Conservation (phyloP, 2,329 filamentous ascomycete species). For the Calonectria pauciramosa region DNA sequence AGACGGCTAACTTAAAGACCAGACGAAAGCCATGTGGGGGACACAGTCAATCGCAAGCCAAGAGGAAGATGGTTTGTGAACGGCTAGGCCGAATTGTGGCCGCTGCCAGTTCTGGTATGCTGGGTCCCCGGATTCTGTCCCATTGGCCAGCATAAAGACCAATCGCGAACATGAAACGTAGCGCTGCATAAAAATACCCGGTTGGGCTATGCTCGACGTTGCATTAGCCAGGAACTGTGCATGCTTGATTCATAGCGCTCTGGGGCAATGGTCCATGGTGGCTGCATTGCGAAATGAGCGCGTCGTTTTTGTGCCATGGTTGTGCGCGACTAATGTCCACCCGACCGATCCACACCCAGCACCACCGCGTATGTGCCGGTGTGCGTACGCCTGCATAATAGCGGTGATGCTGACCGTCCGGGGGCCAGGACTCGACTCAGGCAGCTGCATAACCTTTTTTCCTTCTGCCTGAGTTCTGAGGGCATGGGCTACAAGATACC, state of each 20-base stretch:
- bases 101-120: constrained; percentile 30
- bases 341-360: constrained; percentile 3
- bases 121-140: constrained; percentile 43
- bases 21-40: constrained; percentile 37
- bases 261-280: constrained; percentile 28
- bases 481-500: constrained; percentile 18
- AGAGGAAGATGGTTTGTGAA: constrained; percentile 38
- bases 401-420: constrained; percentile 29
- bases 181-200: constrained; percentile 49
- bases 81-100: constrained; percentile 43
- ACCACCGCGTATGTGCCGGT: constrained; percentile 20
- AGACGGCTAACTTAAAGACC: constrained; percentile 21
- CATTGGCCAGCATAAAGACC: constrained; percentile 44
- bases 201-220: constrained; percentile 42
- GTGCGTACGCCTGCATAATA: constrained; percentile 27
- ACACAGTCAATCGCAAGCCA: constrained; percentile 33
- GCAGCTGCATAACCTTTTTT: constrained; percentile 34
- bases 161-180: constrained; percentile 51
- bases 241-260: constrained; percentile 35
- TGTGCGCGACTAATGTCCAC: constrained; percentile 11
- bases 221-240: constrained; percentile 48
- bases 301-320: constrained; percentile 10
- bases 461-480: constrained; percentile 29
- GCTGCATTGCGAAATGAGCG: constrained; percentile 12
- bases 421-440: constrained; percentile 23